Evolutionary conservation across 176 grass and related monocot genomes (phyloP), one percentile per base, ranked within the genome.

Genomic region (Pharus latifolius): DNA sequence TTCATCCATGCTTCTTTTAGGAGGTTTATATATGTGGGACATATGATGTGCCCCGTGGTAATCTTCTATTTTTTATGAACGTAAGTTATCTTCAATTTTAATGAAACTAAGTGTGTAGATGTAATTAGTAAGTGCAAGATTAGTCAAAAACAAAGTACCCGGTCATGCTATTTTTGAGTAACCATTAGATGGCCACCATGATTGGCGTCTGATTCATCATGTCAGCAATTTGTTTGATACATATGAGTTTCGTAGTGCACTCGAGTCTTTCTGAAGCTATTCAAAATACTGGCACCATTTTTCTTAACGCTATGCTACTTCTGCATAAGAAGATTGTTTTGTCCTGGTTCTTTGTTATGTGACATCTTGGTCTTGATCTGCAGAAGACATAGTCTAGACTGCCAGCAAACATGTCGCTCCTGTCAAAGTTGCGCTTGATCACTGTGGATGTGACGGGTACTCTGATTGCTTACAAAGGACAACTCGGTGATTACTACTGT

Each of bases 371-470:
- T n/a, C n/a, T n/a, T 70, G 49, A 16, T 69, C 63, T 53, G 47
- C 50, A 25, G 44, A 61, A 69, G 23, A 37, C 25, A 13, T 35
- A 34, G 10, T 40, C 76, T 41, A 27, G 31, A 44, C 33, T 56
- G 17, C 33, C 53, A 63, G 42, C 64, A 71, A 65, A 26, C 41
- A 99, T 94, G 90, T 91, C 84, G 31, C 70, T 99, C 20, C 80
- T 94, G 31, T 91, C 87, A 14, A 94, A 91, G 79, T 48, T 99
- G 28, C 84, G 91, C 10, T 37, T 88, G 74, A 78, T 99, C 54
- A 99, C 95, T 22, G 67, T 99, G 32, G 90, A 99, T 83, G 95
- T 99, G 10, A 99, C 95, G 16, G 95, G 95, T n/a, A 99, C 95
- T 68, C 65, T 94, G 12, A 69, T 99, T 53, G 90, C 95, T 72